Conservation (phyloP, 495 filamentous ascomycete species). For the Neurospora sp. region DNA sequence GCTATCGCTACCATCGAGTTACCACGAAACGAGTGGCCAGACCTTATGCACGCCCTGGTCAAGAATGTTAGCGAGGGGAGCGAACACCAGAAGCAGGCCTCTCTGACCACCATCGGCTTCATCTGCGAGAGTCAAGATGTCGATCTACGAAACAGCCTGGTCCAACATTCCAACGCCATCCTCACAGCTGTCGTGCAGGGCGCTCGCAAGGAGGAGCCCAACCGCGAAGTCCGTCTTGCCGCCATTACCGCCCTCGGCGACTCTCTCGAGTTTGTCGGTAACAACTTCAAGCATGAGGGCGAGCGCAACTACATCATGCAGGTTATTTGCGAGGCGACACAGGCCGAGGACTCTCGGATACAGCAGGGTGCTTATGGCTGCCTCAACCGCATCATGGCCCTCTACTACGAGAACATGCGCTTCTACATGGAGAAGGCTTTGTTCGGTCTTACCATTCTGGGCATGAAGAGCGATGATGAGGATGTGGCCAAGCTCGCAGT, state of each 20-base stretch:
- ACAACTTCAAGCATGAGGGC: slow-evolving; percentile 97
- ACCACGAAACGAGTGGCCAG: slow-evolving; percentile 88
- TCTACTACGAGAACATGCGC: slow-evolving; percentile 98
- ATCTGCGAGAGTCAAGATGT: slow-evolving; percentile 92
- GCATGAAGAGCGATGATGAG: slow-evolving; percentile 96
- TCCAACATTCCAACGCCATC: slow-evolving; percentile 89
- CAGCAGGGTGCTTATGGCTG: slow-evolving; percentile 94
- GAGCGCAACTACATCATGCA: slow-evolving; percentile 99
- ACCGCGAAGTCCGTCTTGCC: slow-evolving; percentile 77
- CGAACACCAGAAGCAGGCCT: slow-evolving; percentile 85
- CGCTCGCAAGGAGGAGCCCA: slow-evolving; percentile 88
- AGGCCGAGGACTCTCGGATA: slow-evolving; percentile 77
- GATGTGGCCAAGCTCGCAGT: slow-evolving; percentile 96
- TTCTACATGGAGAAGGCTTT: slow-evolving; percentile 99
- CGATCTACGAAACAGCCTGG: slow-evolving; percentile 72
- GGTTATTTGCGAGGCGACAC: slow-evolving; percentile 97
- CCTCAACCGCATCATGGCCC: slow-evolving; percentile 92
- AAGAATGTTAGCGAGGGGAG: slow-evolving; percentile 80
- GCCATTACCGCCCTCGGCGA: slow-evolving; percentile 91
- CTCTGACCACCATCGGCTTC: slow-evolving; percentile 87
- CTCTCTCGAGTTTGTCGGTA: slow-evolving; percentile 93
- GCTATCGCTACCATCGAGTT: slow-evolving; percentile 92
- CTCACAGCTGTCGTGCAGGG: slow-evolving; percentile 96
- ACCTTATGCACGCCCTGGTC: slow-evolving; percentile 80
- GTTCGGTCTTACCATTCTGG: slow-evolving; percentile 95